Evolutionary conservation across 106 monocot genomes (phyloP).

Genomic region (Iris macrosiphon): DNA sequence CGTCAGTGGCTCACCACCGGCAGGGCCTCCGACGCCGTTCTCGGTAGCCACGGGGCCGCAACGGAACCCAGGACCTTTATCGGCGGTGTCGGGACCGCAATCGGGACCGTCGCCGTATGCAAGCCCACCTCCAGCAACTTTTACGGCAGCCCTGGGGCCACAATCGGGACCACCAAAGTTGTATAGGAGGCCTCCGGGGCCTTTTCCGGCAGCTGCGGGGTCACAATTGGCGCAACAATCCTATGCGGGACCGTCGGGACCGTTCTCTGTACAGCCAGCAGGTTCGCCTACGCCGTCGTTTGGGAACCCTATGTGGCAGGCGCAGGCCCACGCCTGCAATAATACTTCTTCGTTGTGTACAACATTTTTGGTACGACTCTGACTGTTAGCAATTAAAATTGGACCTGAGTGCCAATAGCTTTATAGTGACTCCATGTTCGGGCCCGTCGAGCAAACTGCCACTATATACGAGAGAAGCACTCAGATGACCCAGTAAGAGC

Average conservation of each 20-base stretch:
- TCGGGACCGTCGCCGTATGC: not conserved
- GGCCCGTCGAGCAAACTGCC: too few species aligned
- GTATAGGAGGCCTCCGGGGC: slow-evolving; percentile 10
- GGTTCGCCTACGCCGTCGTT: slow-evolving; percentile 5
- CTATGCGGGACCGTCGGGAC: slow-evolving; percentile 1
- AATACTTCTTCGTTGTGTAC: too few species aligned
- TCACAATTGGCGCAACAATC: slow-evolving; percentile 2
- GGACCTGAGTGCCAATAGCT: too few species aligned
- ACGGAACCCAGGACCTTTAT: not conserved
- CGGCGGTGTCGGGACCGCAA: not conserved
- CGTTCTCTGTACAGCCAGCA: slow-evolving; percentile 2
- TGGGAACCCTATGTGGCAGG: not conserved
- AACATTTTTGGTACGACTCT: too few species aligned
- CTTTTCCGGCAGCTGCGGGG: slow-evolving; percentile 10
- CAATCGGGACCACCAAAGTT: not conserved
- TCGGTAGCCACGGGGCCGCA: not conserved
- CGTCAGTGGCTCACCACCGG: not conserved
- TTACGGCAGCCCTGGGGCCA: not conserved
- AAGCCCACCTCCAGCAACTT: not conserved
- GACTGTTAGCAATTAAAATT: too few species aligned
- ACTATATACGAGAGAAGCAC: too few species aligned
- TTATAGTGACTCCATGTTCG: too few species aligned
- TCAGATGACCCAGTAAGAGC: too few species aligned
- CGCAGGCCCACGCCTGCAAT: not conserved
- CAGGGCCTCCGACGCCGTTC: slow-evolving; percentile 2